Conservation (phyloP, 2,329 filamentous ascomycete species). For the Ophiostoma quercus region DNA sequence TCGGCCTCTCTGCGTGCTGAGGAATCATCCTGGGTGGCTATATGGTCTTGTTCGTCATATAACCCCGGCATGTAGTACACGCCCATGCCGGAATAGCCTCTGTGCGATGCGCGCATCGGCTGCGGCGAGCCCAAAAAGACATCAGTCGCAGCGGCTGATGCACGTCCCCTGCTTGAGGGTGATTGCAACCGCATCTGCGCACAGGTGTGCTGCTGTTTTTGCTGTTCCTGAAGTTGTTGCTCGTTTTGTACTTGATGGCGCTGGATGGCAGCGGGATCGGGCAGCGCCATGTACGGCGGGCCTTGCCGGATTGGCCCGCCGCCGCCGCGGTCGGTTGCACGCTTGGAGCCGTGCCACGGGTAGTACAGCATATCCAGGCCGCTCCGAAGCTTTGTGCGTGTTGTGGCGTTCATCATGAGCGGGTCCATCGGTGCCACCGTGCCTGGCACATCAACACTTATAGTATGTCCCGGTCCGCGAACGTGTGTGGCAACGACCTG, state of each 20-base stretch:
- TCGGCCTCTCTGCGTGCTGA: not conserved
- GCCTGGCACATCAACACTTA: not conserved
- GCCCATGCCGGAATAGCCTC: not conserved
- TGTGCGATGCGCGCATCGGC: not conserved
- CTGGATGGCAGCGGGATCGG: not conserved
- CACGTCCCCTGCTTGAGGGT: not conserved
- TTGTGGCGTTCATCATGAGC: slow-evolving; percentile 8
- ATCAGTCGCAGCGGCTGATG: not conserved
- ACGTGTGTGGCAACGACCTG: slow-evolving; percentile 16
- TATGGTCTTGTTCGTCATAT: not conserved
- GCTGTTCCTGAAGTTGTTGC: no score
- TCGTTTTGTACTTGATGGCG: not conserved
- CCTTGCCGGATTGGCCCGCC: not conserved
- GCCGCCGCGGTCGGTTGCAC: not conserved
- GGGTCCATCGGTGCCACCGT: not conserved
- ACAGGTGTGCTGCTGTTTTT: not conserved
- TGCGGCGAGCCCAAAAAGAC: not conserved
- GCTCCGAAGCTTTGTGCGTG: slow-evolving; percentile 8
- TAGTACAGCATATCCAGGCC: slow-evolving; percentile 25
- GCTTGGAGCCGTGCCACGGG: slow-evolving; percentile 23
- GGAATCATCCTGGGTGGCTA: not conserved
- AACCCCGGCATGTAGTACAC: not conserved
- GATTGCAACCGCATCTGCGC: not conserved
- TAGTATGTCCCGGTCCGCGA: not conserved
- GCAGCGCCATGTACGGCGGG: not conserved